Evolutionary conservation across 768 basidiomycete species (phyloP).

Genomic region (Lactarius evosmus): DNA sequence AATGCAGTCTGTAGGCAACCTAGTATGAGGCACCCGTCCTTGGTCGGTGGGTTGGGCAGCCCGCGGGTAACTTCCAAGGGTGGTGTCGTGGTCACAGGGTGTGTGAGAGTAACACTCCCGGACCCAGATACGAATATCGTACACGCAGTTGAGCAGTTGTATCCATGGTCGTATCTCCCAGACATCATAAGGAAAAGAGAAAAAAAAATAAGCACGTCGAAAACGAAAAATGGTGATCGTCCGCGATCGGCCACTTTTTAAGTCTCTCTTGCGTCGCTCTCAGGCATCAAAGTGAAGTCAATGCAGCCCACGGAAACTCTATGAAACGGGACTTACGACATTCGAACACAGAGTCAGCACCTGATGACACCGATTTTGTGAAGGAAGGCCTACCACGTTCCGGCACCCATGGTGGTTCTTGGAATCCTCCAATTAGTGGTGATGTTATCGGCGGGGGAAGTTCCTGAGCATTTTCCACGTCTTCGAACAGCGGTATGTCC

Average conservation of each 20-base stretch:
- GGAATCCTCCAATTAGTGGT: neutral
- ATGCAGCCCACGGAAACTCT: slow-evolving; percentile 17
- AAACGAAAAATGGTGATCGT: neutral
- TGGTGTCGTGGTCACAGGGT: too few relatives aligned
- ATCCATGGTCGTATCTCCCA: too few relatives aligned
- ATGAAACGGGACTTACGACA: neutral
- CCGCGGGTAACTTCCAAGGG: too few relatives aligned
- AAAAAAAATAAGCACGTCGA: neutral
- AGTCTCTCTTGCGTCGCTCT: neutral
- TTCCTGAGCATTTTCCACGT: neutral
- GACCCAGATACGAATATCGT: neutral
- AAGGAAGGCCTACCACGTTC: neutral
- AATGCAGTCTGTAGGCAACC: neutral
- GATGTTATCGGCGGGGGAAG: neutral
- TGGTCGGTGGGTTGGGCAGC: neutral
- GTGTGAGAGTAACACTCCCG: too few relatives aligned
- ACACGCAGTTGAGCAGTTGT: neutral
- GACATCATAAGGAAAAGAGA: neutral
- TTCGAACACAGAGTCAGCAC: neutral
- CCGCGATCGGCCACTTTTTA: neutral
- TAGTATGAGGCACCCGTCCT: neutral
- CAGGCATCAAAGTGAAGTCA: slow-evolving; percentile 22
- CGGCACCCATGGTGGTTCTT: neutral
- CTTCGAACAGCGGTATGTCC: slow-evolving; percentile 9
- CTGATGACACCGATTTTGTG: neutral